A percentile compares a stretch with the other conserved stretches of the same genome.
These are phyloP conservation scores for Thelonectria olida DNA, from an alignment of 2,329 filamentous ascomycete genomes.

Conservation along the genomic window DNA sequence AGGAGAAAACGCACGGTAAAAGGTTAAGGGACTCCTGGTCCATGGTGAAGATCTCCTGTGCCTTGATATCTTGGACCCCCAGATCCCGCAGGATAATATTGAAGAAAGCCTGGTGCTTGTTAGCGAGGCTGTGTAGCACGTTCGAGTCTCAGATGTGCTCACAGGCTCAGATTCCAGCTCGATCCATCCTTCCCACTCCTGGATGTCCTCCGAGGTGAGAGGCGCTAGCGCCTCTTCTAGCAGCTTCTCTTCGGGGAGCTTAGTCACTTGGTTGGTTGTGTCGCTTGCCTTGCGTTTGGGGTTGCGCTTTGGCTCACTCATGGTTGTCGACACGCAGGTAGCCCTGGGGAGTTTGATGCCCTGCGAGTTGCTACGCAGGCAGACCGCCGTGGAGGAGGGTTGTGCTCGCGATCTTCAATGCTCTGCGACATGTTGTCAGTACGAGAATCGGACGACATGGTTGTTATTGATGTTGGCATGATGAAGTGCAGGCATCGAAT, in stretches of 20 bases:
- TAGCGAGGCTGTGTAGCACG: neutral
- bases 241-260: conserved; percentile 51
- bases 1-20: conserved; percentile 62
- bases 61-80: conserved; percentile 76
- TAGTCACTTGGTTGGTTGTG: conserved; percentile 27
- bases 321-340: conserved; percentile 10
- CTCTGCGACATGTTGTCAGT: conserved; percentile 24
- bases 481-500: neutral
- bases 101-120: conserved; percentile 73
- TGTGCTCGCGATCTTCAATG: neutral
- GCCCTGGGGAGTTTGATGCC: conserved; percentile 2
- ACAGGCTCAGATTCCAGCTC: conserved; percentile 93
- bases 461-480: neutral
- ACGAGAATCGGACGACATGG: conserved; percentile 7
- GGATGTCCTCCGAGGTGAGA: conserved; percentile 60
- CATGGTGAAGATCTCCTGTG: conserved; percentile 80
- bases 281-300: conserved; percentile 57
- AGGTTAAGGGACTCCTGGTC: conserved; percentile 71
- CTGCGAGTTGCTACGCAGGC: conserved; percentile 23
- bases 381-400: conserved; percentile 30
- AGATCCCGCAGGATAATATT: conserved; percentile 84
- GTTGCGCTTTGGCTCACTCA: conserved; percentile 45
- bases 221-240: conserved; percentile 58
- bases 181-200: conserved; percentile 76
- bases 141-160: conserved; percentile 41